These are phyloP conservation scores for Thymus quinquecostatus DNA, from an alignment of 257 asterid genomes.

Conservation along the genomic window DNA sequence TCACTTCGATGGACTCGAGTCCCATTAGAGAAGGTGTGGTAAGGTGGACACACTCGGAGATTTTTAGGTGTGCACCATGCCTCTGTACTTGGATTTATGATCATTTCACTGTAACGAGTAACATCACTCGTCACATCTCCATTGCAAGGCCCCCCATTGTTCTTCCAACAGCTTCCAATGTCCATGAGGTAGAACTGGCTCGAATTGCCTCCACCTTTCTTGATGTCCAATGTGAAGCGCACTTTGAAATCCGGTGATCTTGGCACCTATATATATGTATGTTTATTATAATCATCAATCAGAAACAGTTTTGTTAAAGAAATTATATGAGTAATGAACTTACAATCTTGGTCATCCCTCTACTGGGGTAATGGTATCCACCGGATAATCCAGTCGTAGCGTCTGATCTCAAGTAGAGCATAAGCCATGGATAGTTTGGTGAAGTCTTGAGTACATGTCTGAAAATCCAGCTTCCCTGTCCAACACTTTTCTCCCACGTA, in stretches of 20 bases:
- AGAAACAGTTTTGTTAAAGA: not conserved
- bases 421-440: slow-evolving; percentile 61
- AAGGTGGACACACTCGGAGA: slow-evolving; percentile 50
- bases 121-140: slow-evolving; percentile 65
- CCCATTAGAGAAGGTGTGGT: slow-evolving; percentile 56
- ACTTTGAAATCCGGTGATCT: slow-evolving; percentile 67
- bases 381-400: slow-evolving; percentile 63
- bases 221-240: slow-evolving; percentile 54
- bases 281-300: not conserved
- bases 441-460: slow-evolving; percentile 54
- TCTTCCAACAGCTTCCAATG: slow-evolving; percentile 70
- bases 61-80: slow-evolving; percentile 51
- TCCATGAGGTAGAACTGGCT: slow-evolving; percentile 67
- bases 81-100: slow-evolving; percentile 52
- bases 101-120: slow-evolving; percentile 66
- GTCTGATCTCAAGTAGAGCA: slow-evolving; percentile 66
- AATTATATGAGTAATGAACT: not conserved
- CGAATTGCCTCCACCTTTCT: slow-evolving; percentile 50
- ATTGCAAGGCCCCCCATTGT: slow-evolving; percentile 53
- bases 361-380: slow-evolving; percentile 61
- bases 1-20: slow-evolving; percentile 48
- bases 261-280: slow-evolving; percentile 40
- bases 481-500: slow-evolving; percentile 55
- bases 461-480: slow-evolving; percentile 58
- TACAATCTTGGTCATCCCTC: slow-evolving; percentile 63